These are phyloP conservation scores for Scutellaria galericulata DNA, from an alignment of 257 asterid genomes.

Conservation along the genomic window DNA sequence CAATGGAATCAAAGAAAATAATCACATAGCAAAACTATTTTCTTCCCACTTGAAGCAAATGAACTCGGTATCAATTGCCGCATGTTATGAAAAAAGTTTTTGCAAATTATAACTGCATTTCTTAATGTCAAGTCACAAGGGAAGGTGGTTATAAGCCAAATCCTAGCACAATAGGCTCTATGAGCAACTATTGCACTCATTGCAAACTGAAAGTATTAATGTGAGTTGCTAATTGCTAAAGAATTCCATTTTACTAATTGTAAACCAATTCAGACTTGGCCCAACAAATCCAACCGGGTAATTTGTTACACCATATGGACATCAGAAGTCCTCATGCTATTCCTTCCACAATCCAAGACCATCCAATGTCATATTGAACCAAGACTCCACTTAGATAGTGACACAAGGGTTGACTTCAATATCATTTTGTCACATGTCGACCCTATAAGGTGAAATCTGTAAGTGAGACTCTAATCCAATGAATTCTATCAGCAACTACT, in stretches of 20 bases:
- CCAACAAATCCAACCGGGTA: neutral
- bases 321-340: neutral
- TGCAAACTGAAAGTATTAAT: neutral
- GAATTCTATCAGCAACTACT: too few relatives aligned
- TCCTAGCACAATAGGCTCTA: neutral
- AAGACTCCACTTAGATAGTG: neutral
- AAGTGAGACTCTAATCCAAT: too few relatives aligned
- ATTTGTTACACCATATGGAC: neutral
- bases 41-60: conserved; percentile 30
- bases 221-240: neutral
- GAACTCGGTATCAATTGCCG: conserved; percentile 18
- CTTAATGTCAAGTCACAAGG: neutral
- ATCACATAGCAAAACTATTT: conserved; percentile 30
- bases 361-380: too few relatives aligned
- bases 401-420: neutral
- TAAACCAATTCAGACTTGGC: neutral
- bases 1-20: conserved; percentile 25
- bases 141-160: neutral
- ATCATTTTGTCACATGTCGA: too few relatives aligned
- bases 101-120: neutral
- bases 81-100: conserved; percentile 8
- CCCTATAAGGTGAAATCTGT: too few relatives aligned
- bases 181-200: neutral
- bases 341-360: conserved; percentile 4
- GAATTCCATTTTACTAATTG: neutral